Conservation (phyloP, 1,284 basidiomycete genomes). For the Apiotrichum laibachii region DNA sequence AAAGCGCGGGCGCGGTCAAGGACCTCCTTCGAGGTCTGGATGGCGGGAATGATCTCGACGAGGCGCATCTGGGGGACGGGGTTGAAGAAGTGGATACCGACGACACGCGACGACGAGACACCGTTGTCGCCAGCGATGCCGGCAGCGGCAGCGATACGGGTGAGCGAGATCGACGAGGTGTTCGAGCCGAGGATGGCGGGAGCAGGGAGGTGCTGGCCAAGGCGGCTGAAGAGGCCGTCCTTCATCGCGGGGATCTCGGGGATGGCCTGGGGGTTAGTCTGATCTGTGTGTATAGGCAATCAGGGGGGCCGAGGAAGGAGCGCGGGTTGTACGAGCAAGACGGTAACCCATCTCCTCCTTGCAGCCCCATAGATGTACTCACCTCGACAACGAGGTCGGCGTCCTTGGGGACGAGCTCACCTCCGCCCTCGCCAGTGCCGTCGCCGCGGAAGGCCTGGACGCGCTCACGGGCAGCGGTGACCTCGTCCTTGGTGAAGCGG, state of each 20-base stretch:
- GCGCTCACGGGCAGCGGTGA: conserved; percentile 68
- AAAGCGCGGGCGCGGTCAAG: conserved; percentile 76
- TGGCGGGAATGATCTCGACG: conserved; percentile 85
- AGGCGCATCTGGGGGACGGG: conserved; percentile 86
- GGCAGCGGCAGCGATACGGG: conserved; percentile 82
- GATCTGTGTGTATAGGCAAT: too few species aligned
- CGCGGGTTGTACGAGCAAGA: neutral
- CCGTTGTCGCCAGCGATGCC: conserved; percentile 53
- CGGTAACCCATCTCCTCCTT: neutral
- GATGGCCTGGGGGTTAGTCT: conserved; percentile 62
- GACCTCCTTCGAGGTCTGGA: conserved; percentile 80
- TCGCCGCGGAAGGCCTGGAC: conserved; percentile 58
- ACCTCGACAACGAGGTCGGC: conserved; percentile 90
- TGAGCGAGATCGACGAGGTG: conserved; percentile 91
- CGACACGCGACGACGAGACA: conserved; percentile 22
- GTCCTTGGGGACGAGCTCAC: conserved; percentile 59
- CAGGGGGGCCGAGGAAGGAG: neutral
- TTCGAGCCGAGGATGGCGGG: conserved; percentile 85
- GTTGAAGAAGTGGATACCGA: conserved; percentile 87
- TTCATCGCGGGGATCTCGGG: conserved; percentile 83
- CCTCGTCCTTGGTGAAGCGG: conserved; percentile 65
- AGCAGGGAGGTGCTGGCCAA: conserved; percentile 66
- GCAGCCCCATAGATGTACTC: conserved; percentile 21
- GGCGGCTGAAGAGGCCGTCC: conserved; percentile 68
- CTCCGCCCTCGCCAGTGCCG: conserved; percentile 28